phyloP scores from a whole-genome alignment of 257 asterid species.

The Gentiana macrophylla region DNA sequence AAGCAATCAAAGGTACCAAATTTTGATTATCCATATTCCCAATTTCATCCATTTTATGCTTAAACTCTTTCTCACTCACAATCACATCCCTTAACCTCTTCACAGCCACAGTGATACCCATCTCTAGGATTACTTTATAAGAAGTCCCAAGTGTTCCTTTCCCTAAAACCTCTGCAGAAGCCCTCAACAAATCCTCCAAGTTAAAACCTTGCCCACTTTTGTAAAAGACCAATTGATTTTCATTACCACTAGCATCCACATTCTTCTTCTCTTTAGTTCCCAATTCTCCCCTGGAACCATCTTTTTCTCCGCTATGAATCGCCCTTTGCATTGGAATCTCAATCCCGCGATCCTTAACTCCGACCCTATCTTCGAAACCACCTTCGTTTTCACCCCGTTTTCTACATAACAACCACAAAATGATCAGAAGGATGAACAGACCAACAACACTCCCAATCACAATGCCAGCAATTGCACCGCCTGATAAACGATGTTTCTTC shows the following conservation, averaged over 20 bases:
- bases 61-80: constrained; percentile 61
- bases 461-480: constrained; percentile 84
- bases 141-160: constrained; percentile 89
- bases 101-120: constrained; percentile 62
- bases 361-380: constrained; percentile 25
- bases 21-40: constrained; percentile 61
- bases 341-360: constrained; percentile 25
- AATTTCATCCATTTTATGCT: constrained; percentile 69
- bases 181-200: constrained; percentile 76
- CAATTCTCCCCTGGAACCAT: constrained; percentile 22
- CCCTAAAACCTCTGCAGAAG: constrained; percentile 96
- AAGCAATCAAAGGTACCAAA: constrained; percentile 80
- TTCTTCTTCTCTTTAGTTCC: constrained; percentile 32
- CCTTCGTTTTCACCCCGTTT: constrained; percentile 16
- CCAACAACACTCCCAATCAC: constrained; percentile 48
- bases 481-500: constrained; percentile 47
- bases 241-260: constrained; percentile 28
- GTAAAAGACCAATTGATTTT: constrained; percentile 52
- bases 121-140: constrained; percentile 72
- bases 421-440: constrained; percentile 32
- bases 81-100: constrained; percentile 76
- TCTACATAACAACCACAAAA: constrained; percentile 39
- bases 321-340: constrained; percentile 30
- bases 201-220: constrained; percentile 38
- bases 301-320: constrained; percentile 19